Evolutionary conservation across 805 yeast species (phyloP).

Genomic region (Candida krabiensis): DNA sequence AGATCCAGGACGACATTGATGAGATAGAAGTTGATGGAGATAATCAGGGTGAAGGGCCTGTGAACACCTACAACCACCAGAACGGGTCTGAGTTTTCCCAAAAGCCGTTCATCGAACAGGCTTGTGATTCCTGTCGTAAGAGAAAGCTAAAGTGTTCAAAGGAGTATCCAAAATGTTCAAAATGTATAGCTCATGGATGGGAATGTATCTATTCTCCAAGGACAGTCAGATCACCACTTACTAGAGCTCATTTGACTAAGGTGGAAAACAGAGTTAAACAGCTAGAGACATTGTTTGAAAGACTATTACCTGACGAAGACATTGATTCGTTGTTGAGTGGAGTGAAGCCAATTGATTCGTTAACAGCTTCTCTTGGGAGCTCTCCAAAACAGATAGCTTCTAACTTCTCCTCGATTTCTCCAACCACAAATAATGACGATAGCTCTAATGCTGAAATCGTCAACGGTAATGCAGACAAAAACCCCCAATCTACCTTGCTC

Average conservation of each 20-base stretch:
- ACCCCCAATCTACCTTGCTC: conserved; percentile 16
- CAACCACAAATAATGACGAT: too few relatives aligned
- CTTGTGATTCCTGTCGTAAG: conserved; percentile 82
- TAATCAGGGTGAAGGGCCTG: neutral
- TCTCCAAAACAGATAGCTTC: conserved; percentile 14
- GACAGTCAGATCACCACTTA: conserved; percentile 74
- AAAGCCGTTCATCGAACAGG: conserved; percentile 45
- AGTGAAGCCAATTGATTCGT: conserved; percentile 14
- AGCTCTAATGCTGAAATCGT: neutral
- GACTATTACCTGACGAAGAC: conserved; percentile 45
- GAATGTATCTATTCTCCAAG: conserved; percentile 78
- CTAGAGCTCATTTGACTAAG: conserved; percentile 75
- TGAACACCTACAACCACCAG: neutral
- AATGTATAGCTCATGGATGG: conserved; percentile 72
- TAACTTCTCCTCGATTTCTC: neutral
- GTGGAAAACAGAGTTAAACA: conserved; percentile 60
- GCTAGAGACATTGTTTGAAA: conserved; percentile 44
- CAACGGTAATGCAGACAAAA: neutral
- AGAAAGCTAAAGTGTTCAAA: conserved; percentile 81
- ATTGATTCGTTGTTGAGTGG: conserved; percentile 37
- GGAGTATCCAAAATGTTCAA: conserved; percentile 71
- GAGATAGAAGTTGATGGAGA: neutral
- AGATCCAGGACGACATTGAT: neutral
- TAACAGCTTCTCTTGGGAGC: conserved; percentile 10
- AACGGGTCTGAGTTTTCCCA: neutral